Evolutionary conservation across 345 rosid genomes (phyloP).

Genomic region (Corymbia maculata): DNA sequence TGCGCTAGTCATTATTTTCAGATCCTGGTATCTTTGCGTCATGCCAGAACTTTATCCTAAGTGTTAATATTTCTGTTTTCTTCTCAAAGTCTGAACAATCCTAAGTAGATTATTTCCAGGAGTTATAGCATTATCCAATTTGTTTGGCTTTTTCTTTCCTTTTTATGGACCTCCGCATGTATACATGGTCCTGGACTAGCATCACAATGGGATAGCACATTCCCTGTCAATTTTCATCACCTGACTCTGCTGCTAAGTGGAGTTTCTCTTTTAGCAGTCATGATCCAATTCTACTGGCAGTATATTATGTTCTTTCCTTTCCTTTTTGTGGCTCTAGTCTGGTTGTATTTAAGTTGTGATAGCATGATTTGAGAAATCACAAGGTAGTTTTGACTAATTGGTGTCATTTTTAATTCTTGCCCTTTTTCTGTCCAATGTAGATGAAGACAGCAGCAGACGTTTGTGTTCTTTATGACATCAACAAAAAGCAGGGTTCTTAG

Average conservation of each 20-base stretch:
- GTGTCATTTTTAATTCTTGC: background rate
- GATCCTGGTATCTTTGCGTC: background rate
- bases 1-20: background rate
- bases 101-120: background rate
- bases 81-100: background rate
- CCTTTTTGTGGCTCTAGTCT: background rate
- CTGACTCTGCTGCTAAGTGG: background rate
- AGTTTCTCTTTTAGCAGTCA: background rate
- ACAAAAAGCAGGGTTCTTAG: conserved; percentile 43
- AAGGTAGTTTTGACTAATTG: background rate
- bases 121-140: background rate
- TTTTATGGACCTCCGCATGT: background rate
- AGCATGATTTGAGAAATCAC: background rate
- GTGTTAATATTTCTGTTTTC: background rate
- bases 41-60: background rate
- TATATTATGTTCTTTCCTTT: background rate
- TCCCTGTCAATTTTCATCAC: background rate
- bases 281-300: background rate
- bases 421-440: conserved; percentile 24
- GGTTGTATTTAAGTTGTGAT: background rate
- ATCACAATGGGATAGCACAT: background rate
- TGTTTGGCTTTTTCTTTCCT: background rate
- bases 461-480: conserved; percentile 70
- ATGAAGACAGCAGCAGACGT: conserved; percentile 94
- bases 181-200: background rate